Base-by-base conservation (phyloP, 2,329 filamentous ascomycete genomes). In the Diaporthe sp. region DNA sequence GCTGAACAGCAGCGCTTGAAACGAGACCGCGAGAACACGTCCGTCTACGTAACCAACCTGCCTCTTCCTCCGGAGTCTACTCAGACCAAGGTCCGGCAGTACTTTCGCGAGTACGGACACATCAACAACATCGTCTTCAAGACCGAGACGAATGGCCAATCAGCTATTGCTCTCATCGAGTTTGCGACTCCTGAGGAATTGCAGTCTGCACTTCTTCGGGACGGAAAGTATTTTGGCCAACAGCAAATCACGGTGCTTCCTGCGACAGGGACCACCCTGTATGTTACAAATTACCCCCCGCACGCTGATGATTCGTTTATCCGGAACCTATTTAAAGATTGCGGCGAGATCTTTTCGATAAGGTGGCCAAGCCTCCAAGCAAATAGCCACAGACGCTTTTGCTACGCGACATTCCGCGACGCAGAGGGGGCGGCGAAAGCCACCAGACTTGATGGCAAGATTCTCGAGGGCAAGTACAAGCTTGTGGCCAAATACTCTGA, bases 331-430 rank as follows among this genome's bases (percentile, higher is more conserved):
- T 96, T 96, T 83, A 87, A 89, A 75, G 87, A 90, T 74, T 96
- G 92, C 80, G 97, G 97, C 57, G 91, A 96, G 57, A 92, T 99
- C 72, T 88, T 97, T 72, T 94, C 93, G 79, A 89, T 98, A 70
- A 93, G 97, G 30, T 97, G 97, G 85, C 97, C 97, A 2, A 98
- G 95, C 73, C 89, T 99, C 69, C 97, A 97, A 82, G 95, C 90
- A 83, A 96, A 98, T 80, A 92, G 93, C 2, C 92, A 94, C 78
- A 94, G 97, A 42, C 93, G 97, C 33, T 99, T 99, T 85, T 98
- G 96, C 86, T 99, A 99, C 82, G 89, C 98, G 9, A 95, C 97
- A n/a, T 98, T 98, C 82, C 89, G 92, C 64, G 91, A 91, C 42
- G 84, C 89, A 3, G 87, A 88, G n/a, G 89, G 90, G 70, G 94